Evolutionary conservation across 1,284 basidiomycete species (phyloP).

Genomic region (Takashimella koratensis): DNA sequence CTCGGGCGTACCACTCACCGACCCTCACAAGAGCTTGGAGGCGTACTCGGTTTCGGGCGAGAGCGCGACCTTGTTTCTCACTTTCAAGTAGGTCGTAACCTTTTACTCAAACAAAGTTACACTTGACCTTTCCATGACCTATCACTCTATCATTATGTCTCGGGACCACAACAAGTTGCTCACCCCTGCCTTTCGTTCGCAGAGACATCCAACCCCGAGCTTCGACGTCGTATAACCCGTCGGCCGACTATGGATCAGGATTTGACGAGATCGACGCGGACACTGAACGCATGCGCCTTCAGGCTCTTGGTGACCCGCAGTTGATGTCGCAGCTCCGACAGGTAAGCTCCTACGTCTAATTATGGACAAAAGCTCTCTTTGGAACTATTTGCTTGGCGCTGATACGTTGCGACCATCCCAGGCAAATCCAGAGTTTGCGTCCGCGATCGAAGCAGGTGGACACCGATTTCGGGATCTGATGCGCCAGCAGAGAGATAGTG

Average conservation of each 20-base stretch:
- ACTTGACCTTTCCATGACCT: no score
- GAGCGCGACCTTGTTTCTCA: conserved; percentile 38
- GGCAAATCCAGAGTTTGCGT: conserved; percentile 73
- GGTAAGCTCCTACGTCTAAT: conserved; percentile 49
- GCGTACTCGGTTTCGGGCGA: conserved; percentile 38
- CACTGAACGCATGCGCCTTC: conserved; percentile 83
- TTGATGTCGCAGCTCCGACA: conserved; percentile 71
- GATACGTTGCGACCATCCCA: no score
- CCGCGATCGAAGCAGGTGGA: conserved; percentile 66
- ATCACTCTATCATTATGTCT: no score
- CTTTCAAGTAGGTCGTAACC: conserved; percentile 28
- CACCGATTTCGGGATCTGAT: conserved; percentile 70
- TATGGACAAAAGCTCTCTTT: no score
- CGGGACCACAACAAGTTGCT: no score
- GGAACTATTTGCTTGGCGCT: no score
- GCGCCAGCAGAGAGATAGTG: conserved; percentile 59
- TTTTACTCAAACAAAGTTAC: no score
- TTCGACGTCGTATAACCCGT: conserved; percentile 43
- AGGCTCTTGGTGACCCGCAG: conserved; percentile 74
- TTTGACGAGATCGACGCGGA: conserved; percentile 59
- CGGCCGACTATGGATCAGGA: background rate
- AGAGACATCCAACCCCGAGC: conserved; percentile 7
- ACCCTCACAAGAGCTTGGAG: conserved; percentile 27
- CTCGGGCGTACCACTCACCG: conserved; percentile 33
- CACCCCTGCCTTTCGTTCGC: conserved; percentile 25